Evolutionary conservation across 2,329 filamentous ascomycete species (phyloP).

Genomic region (Ophiostoma ips): DNA sequence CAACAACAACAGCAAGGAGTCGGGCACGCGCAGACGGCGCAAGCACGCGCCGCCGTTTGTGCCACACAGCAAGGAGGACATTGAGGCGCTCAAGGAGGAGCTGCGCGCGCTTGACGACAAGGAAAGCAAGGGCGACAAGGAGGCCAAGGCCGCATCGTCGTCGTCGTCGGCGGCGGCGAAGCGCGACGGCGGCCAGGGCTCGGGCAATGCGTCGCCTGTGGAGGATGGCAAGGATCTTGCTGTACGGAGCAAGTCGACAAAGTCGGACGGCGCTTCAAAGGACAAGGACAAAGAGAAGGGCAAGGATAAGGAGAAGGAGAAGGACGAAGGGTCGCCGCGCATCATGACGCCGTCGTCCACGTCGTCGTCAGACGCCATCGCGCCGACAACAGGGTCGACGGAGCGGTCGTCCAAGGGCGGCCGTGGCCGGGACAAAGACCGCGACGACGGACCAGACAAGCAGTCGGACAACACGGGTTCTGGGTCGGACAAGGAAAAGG

Average conservation of each 20-base stretch:
- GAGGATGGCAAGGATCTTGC: background rate
- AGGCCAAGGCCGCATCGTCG: background rate
- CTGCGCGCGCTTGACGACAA: slow-evolving; percentile 8
- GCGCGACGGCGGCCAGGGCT: background rate
- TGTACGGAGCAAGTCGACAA: background rate
- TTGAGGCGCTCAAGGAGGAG: slow-evolving; percentile 22
- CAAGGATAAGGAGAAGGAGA: slow-evolving; percentile 3
- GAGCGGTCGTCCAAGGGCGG: slow-evolving; percentile 10
- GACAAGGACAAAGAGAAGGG: too few species aligned
- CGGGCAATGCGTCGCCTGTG: background rate
- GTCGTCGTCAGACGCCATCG: slow-evolving; percentile 5
- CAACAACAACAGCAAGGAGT: background rate
- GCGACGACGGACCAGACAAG: background rate
- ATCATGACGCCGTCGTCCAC: slow-evolving; percentile 12
- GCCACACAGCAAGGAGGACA: slow-evolving; percentile 36
- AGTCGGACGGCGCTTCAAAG: background rate
- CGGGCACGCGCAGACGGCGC: slow-evolving; percentile 21
- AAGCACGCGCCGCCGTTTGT: slow-evolving; percentile 30
- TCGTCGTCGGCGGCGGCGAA: background rate
- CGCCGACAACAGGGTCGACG: slow-evolving; percentile 11
- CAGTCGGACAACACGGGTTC: background rate
- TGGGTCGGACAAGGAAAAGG: background rate
- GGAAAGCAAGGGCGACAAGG: background rate
- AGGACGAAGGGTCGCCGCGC: slow-evolving; percentile 10
- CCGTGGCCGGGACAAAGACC: background rate